Conservation (phyloP, 768 basidiomycete genomes). For the Solioccasus polychromus region DNA sequence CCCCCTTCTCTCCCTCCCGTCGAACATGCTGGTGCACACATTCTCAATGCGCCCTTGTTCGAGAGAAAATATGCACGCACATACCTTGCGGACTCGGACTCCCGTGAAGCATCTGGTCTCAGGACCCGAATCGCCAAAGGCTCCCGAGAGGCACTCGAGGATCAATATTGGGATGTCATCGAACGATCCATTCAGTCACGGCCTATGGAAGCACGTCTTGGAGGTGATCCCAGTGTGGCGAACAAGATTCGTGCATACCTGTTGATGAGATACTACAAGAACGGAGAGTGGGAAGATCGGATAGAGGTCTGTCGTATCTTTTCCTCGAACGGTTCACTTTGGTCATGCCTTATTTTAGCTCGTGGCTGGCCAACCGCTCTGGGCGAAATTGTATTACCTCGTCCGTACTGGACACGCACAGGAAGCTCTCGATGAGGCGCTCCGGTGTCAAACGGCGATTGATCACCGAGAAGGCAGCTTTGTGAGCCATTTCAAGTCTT, state of each 20-base stretch:
- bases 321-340: not conserved
- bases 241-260: conserved; percentile 92
- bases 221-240: conserved; percentile 85
- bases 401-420: conserved; percentile 79
- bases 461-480: conserved; percentile 82
- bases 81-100: conserved; percentile 65
- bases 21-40: conserved; percentile 78
- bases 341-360: conserved; percentile 44
- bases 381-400: conserved; percentile 93
- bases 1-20: conserved; percentile 72
- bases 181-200: conserved; percentile 80
- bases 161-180: conserved; percentile 83
- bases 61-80: conserved; percentile 81
- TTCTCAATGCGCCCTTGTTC: conserved; percentile 73
- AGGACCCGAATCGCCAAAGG: conserved; percentile 76
- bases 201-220: conserved; percentile 81
- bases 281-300: conserved; percentile 80
- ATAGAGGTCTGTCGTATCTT: conserved; percentile 65
- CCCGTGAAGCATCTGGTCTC: conserved; percentile 62
- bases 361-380: conserved; percentile 83
- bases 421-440: conserved; percentile 78
- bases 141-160: conserved; percentile 78
- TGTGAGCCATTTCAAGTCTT: conserved; percentile 75
- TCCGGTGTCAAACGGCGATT: conserved; percentile 65
- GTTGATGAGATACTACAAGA: conserved; percentile 74